Percentiles rank a stretch among this genome's conserved stretches.
Evolutionary conservation across 176 grass and related monocot genomes (phyloP).

Genomic region (Thalia dealbata): DNA sequence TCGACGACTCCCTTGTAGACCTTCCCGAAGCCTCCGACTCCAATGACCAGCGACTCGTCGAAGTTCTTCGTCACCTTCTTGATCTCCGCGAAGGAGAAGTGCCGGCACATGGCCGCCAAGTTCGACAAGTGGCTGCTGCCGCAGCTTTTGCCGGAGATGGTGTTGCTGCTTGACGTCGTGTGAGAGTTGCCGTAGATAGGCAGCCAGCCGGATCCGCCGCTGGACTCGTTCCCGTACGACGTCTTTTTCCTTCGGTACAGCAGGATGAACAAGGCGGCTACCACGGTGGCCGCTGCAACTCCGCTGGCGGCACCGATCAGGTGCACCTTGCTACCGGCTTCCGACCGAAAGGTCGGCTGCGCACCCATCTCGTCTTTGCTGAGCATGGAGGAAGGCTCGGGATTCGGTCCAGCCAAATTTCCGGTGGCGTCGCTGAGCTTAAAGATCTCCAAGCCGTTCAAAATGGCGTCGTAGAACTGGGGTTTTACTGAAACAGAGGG

Average conservation of each 20-base stretch:
- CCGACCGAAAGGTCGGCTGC: background rate
- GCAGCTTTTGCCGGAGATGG: background rate
- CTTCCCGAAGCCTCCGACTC: conserved; percentile 12
- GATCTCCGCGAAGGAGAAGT: conserved; percentile 16
- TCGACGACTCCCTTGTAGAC: conserved; percentile 14
- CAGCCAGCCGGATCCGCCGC: background rate
- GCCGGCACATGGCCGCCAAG: conserved; percentile 7
- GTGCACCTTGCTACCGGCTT: background rate
- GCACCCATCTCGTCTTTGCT: background rate
- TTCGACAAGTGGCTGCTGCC: conserved; percentile 8
- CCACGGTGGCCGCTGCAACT: conserved; percentile 2
- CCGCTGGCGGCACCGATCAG: background rate
- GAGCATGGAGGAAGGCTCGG: conserved; percentile 1
- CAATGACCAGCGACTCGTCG: conserved; percentile 14
- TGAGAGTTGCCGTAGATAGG: background rate
- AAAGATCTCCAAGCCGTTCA: conserved; percentile 17
- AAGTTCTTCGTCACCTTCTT: conserved; percentile 11
- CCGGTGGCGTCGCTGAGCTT: background rate
- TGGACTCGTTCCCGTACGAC: background rate
- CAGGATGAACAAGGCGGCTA: background rate
- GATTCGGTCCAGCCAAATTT: conserved; percentile 13
- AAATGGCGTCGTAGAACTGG: conserved; percentile 7
- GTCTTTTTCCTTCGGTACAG: background rate
- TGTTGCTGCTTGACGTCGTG: background rate
- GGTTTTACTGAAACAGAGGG: background rate